Evolutionary conservation across 108 stramenopile species (phyloP).

Genomic region (Cyclostephanos tholiformis): DNA sequence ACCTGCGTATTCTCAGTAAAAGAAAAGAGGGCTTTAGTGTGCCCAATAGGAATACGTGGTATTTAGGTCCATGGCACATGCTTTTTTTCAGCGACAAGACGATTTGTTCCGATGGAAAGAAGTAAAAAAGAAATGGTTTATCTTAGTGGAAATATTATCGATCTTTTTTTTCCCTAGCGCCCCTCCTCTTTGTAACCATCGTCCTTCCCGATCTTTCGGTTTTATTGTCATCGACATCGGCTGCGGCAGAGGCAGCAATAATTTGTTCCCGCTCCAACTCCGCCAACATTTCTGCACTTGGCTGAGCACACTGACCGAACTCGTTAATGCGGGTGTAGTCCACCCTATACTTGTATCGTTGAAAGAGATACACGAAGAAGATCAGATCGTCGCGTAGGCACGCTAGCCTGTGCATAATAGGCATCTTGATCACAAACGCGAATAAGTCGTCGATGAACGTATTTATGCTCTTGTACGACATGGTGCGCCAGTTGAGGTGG

Average conservation of each 20-base stretch:
- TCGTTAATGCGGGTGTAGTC: slow-evolving; percentile 71
- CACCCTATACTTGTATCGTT: slow-evolving; percentile 79
- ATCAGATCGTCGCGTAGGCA: slow-evolving; percentile 88
- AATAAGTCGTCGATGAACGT: slow-evolving; percentile 92
- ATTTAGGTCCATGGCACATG: too few relatives aligned
- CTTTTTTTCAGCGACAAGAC: too few relatives aligned
- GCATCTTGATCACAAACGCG: slow-evolving; percentile 90
- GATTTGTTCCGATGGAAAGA: too few relatives aligned
- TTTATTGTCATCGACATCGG: not conserved
- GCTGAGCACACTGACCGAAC: slow-evolving; percentile 60
- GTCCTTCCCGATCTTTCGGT: slow-evolving; percentile 5
- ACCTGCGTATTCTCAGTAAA: too few relatives aligned
- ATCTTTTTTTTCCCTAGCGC: slow-evolving; percentile 15
- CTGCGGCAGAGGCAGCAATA: too few relatives aligned
- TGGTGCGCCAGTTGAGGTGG: slow-evolving; percentile 85
- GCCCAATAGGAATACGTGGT: too few relatives aligned
- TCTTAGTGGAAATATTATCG: too few relatives aligned
- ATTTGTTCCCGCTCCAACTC: slow-evolving; percentile 19
- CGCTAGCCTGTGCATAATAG: slow-evolving; percentile 85
- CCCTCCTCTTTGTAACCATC: not conserved
- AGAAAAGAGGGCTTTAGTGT: too few relatives aligned
- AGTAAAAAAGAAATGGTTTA: too few relatives aligned
- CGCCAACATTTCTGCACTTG: slow-evolving; percentile 47
- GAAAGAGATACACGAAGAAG: slow-evolving; percentile 87
- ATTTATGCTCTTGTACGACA: slow-evolving; percentile 87